Percentiles rank a stretch among this genome's conserved stretches.
Conservation (phyloP, 148 eudicot genomes). For the Chenopodium formosanum region DNA sequence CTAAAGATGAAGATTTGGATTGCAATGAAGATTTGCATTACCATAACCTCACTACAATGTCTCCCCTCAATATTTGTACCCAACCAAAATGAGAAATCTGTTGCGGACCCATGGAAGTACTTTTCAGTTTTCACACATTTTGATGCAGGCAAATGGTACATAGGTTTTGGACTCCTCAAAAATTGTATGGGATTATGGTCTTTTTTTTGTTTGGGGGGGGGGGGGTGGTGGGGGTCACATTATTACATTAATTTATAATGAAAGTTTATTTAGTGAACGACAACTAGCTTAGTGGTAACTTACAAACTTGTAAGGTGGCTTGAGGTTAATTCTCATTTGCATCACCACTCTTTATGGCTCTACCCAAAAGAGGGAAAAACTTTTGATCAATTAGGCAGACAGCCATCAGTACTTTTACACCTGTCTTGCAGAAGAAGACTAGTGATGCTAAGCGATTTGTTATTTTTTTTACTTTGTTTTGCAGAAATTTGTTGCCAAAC, state of each 20-base stretch:
- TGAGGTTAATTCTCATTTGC: neutral
- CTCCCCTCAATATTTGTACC: too few species aligned
- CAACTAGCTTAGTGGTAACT: neutral
- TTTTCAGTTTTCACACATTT: too few species aligned
- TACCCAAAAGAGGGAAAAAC: neutral
- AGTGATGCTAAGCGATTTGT: slow-evolving; percentile 1
- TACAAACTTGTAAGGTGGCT: neutral
- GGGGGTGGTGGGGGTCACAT: neutral
- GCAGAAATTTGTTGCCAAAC: slow-evolving; percentile 76
- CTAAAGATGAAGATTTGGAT: too few species aligned
- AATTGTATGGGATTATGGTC: neutral
- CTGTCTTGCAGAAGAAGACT: neutral
- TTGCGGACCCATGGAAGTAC: too few species aligned
- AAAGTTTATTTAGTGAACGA: neutral
- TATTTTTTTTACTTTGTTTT: slow-evolving; percentile 26
- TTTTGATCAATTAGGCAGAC: neutral
- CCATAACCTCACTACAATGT: too few species aligned
- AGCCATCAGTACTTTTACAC: neutral
- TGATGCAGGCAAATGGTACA: too few species aligned
- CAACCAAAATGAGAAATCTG: too few species aligned
- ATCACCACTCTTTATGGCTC: neutral
- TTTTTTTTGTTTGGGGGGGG: too few species aligned
- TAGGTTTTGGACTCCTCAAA: neutral
- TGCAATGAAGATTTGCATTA: too few species aligned
- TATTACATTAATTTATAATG: neutral